phyloP scores from a whole-genome alignment of 768 basidiomycete species.

The Kwoniella shandongensis region DNA sequence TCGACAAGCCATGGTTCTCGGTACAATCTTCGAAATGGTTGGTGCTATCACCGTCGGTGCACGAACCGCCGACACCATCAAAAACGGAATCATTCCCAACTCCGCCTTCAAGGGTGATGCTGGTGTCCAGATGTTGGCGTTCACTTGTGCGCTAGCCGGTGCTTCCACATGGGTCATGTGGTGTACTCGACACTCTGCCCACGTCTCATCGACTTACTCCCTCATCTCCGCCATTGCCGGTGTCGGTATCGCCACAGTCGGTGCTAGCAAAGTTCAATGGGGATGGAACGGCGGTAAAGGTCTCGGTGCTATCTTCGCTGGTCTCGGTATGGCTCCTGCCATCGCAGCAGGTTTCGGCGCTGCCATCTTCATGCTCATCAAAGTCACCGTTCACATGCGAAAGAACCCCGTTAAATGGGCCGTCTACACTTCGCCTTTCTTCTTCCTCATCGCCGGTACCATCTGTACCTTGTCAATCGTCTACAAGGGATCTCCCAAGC shows the following conservation, averaged over 20 bases:
- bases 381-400: conserved; percentile 51
- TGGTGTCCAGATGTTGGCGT: conserved; percentile 55
- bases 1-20: conserved; percentile 36
- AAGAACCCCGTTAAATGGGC: conserved; percentile 47
- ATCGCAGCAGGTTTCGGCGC: conserved; percentile 54
- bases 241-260: conserved; percentile 55
- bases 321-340: conserved; percentile 50
- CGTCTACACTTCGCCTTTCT: conserved; percentile 50
- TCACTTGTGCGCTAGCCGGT: conserved; percentile 54
- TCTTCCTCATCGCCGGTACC: conserved; percentile 47
- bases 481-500: conserved; percentile 55
- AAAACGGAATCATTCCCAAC: conserved; percentile 56
- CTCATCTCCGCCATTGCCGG: conserved; percentile 57
- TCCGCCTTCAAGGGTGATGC: conserved; percentile 53
- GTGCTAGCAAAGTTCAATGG: conserved; percentile 54
- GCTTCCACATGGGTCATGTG: conserved; percentile 53
- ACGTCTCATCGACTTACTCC: conserved; percentile 58
- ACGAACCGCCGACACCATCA: conserved; percentile 54
- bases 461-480: conserved; percentile 55
- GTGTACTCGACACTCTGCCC: conserved; percentile 53
- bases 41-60: conserved; percentile 34
- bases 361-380: conserved; percentile 51
- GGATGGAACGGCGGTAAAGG: conserved; percentile 57
- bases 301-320: conserved; percentile 54
- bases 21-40: conserved; percentile 35